Conservation (phyloP, 2,329 filamentous ascomycete genomes). For the Fusarium brevicatenulatum region DNA sequence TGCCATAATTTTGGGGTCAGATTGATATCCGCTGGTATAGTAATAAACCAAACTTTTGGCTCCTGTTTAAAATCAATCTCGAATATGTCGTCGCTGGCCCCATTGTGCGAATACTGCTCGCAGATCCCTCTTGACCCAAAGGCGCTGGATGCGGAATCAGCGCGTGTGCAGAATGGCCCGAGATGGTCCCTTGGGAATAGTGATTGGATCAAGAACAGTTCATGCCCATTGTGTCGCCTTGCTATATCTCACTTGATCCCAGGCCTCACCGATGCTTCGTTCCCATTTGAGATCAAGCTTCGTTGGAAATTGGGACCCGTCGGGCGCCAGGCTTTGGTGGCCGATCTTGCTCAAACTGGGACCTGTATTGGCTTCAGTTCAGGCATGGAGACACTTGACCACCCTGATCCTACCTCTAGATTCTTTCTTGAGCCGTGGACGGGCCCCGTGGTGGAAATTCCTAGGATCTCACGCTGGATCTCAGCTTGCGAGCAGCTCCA, state of each 20-base stretch:
- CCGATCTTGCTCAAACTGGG: no score
- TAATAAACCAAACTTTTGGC: accelerated
- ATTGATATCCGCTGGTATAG: accelerated
- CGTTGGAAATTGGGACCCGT: no score
- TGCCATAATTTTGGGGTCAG: background rate
- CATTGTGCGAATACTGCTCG: background rate
- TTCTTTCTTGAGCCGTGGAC: background rate
- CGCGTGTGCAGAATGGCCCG: background rate
- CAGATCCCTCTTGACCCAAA: background rate
- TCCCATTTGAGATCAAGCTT: no score
- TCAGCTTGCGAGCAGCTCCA: background rate
- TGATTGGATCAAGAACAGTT: accelerated
- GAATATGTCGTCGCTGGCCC: accelerated
- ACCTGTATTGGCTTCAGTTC: background rate
- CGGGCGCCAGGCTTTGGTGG: no score
- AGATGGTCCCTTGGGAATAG: accelerated
- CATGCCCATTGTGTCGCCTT: background rate
- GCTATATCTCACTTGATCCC: no score
- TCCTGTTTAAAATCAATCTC: accelerated
- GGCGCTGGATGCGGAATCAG: accelerated
- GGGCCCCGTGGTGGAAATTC: accelerated
- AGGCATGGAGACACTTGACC: accelerated
- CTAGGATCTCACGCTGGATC: background rate
- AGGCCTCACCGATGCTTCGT: no score
- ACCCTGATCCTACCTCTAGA: accelerated